phyloP scores from a whole-genome alignment of 2,329 filamentous ascomycete species.

The Shiraia bambusicola region DNA sequence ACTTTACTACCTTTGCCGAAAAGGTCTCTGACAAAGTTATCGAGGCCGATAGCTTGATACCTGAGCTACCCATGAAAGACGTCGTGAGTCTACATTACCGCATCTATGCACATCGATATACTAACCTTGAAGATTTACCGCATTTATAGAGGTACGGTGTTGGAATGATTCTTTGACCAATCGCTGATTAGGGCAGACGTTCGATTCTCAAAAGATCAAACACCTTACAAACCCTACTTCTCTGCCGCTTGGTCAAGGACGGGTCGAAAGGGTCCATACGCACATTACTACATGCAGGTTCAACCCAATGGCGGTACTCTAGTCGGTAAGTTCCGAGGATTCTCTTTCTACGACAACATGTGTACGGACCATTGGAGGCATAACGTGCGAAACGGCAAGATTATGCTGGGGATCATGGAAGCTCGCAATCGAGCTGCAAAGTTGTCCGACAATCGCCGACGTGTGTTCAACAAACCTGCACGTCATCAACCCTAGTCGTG shows the following conservation, averaged over 20 bases:
- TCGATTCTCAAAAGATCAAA: constrained; percentile 79
- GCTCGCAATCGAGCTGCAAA: constrained; percentile 2
- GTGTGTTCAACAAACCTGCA: constrained; percentile 3
- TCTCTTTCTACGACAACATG: not conserved
- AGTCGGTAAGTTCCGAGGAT: constrained; percentile 59
- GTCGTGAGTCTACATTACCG: constrained; percentile 53
- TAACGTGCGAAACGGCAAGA: not conserved
- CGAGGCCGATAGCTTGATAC: constrained; percentile 76
- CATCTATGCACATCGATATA: not conserved
- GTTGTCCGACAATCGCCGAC: constrained; percentile 4
- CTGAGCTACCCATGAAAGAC: constrained; percentile 83
- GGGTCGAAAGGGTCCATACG: constrained; percentile 66
- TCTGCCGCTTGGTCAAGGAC: constrained; percentile 86
- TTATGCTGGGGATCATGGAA: not conserved
- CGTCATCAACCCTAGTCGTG: not conserved
- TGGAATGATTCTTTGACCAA: not conserved
- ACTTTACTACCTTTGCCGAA: constrained; percentile 80
- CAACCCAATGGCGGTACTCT: constrained; percentile 68
- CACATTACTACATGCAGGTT: constrained; percentile 84
- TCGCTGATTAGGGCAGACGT: constrained; percentile 56
- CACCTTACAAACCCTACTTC: constrained; percentile 88
- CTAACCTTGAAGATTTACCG: constrained; percentile 64
- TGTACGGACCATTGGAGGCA: too few species aligned
- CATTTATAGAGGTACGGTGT: constrained; percentile 65
- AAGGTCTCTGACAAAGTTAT: constrained; percentile 69